Percentiles rank a stretch among this genome's conserved stretches.
phyloP scores from a whole-genome alignment of 768 basidiomycete species.

The Albatrellus ellisii region DNA sequence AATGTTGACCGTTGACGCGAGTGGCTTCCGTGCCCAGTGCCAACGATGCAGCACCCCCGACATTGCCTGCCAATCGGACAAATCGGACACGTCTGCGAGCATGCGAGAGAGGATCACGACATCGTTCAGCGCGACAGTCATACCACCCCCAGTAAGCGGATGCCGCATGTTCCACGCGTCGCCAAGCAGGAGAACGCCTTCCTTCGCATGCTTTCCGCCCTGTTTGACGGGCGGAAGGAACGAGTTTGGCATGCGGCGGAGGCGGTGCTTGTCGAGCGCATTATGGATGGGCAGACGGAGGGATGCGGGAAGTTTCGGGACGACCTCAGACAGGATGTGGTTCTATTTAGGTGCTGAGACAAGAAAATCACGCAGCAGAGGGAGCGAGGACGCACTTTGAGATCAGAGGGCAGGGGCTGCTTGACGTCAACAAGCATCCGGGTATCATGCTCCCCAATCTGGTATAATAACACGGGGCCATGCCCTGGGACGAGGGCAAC shows the following conservation, averaged over 20 bases:
- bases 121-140: constrained; percentile 92
- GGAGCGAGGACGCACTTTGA: constrained; percentile 38
- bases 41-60: constrained; percentile 46
- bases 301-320: constrained; percentile 69
- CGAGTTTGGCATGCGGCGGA: constrained; percentile 91
- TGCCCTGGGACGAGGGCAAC: constrained; percentile 68
- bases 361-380: background rate
- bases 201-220: constrained; percentile 29
- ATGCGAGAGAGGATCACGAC: constrained; percentile 60
- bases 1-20: constrained; percentile 83
- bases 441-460: constrained; percentile 80
- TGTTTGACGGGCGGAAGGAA: constrained; percentile 79
- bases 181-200: constrained; percentile 76
- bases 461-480: constrained; percentile 89
- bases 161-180: constrained; percentile 99
- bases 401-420: constrained; percentile 65
- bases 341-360: constrained; percentile 23
- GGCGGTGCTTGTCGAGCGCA: constrained; percentile 67
- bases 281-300: constrained; percentile 51
- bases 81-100: constrained; percentile 31
- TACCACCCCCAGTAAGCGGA: constrained; percentile 94
- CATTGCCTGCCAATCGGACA: constrained; percentile 38
- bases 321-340: constrained; percentile 58
- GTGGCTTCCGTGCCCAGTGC: constrained; percentile 79
- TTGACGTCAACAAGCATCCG: constrained; percentile 91